These are phyloP conservation scores for Colletotrichum chrysophilum DNA, from an alignment of 2,329 filamentous ascomycete species.

Conservation along the genomic window DNA sequence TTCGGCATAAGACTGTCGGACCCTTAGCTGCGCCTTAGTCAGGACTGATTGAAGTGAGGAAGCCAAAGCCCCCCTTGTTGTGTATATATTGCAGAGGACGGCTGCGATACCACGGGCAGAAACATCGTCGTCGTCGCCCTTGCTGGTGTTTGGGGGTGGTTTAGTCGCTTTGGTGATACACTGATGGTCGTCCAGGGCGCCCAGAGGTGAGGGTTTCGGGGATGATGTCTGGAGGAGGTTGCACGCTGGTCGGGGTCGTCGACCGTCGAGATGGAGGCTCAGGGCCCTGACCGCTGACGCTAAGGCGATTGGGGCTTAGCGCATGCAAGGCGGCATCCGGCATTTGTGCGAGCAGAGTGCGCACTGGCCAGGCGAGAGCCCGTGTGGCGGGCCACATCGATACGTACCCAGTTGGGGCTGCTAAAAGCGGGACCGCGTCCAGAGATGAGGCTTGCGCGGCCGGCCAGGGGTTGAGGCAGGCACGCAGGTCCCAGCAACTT, in stretches of 20 bases:
- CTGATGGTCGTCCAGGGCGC: not conserved
- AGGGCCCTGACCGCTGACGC: not conserved
- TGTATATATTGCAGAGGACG: not conserved
- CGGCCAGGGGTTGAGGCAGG: not conserved
- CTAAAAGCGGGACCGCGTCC: not conserved
- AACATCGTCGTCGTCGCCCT: not conserved
- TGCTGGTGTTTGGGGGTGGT: not conserved
- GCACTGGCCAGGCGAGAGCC: not conserved
- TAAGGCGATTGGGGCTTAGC: not conserved
- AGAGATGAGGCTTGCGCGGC: slow-evolving; percentile 18
- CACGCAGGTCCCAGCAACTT: not conserved
- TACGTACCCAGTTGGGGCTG: not conserved
- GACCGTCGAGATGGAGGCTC: slow-evolving; percentile 11
- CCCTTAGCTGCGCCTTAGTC: not conserved
- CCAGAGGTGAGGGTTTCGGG: not conserved
- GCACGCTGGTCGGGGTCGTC: not conserved
- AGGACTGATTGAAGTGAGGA: not conserved
- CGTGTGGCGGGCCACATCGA: not conserved
- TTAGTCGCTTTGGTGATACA: not conserved
- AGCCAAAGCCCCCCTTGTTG: not conserved
- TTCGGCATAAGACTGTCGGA: not conserved
- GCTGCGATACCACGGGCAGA: not conserved
- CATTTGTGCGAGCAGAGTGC: not conserved
- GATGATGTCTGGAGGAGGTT: not conserved
- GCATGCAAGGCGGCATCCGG: not conserved